Evolutionary conservation across 2,329 filamentous ascomycete species (phyloP).

Genomic region (Alternaria metachromatica): DNA sequence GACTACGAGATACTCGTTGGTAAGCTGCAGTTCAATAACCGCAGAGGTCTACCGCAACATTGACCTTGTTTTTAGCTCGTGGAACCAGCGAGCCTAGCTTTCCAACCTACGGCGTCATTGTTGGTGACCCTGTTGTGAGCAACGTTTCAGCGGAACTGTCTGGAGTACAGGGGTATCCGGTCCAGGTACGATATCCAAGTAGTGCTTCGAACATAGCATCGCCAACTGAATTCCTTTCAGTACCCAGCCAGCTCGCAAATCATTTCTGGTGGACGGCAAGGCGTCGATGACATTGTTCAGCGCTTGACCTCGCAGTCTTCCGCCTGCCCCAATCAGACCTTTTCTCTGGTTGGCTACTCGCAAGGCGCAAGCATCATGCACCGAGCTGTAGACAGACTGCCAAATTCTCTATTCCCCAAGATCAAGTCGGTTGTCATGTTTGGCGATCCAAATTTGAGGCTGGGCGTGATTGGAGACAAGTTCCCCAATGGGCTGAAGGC

Average conservation of each 20-base stretch:
- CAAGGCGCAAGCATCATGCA: slow-evolving; percentile 11
- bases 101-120: slow-evolving; percentile 4
- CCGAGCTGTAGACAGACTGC: not conserved
- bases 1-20: slow-evolving; percentile 8
- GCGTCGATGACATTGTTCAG: slow-evolving; percentile 4
- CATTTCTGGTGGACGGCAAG: slow-evolving; percentile 4
- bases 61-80: not conserved
- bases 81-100: slow-evolving; percentile 9
- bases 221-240: not conserved
- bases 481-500: not conserved
- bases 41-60: not conserved
- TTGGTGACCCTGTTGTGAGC: slow-evolving; percentile 8
- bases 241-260: slow-evolving; percentile 7
- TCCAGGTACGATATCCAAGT: slow-evolving; percentile 1
- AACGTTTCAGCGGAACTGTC: slow-evolving; percentile 4
- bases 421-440: slow-evolving; percentile 10
- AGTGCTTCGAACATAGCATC: not conserved
- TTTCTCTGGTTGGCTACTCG: slow-evolving; percentile 2
- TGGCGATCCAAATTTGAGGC: slow-evolving; percentile 2
- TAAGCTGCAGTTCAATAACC: not conserved
- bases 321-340: slow-evolving; percentile 7
- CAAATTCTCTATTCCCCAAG: not conserved
- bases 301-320: not conserved
- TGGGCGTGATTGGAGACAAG: not conserved
- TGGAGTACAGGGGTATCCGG: slow-evolving; percentile 9